A percentile compares a stretch with the other conserved stretches of the same genome.
Evolutionary conservation across 257 asterid genomes (phyloP).

Genomic region (Petunia secreta): DNA sequence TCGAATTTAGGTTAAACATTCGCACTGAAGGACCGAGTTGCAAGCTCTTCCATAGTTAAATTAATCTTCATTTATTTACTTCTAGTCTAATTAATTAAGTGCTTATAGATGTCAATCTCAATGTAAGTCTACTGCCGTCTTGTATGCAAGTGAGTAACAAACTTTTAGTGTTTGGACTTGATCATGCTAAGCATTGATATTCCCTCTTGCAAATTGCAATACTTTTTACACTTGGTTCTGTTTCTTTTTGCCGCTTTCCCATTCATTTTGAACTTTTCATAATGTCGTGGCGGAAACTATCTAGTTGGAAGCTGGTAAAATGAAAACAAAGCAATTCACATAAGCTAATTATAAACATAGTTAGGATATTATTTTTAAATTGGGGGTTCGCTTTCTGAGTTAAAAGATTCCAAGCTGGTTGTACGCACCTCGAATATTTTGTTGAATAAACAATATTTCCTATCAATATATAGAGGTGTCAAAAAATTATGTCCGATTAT

Average conservation of each 20-base stretch:
- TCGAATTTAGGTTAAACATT: too few relatives aligned
- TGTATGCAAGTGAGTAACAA: neutral
- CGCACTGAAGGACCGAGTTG: neutral
- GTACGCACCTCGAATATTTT: too few relatives aligned
- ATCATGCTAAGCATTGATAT: neutral
- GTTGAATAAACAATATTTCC: too few relatives aligned
- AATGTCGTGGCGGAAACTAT: neutral
- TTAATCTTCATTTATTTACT: neutral
- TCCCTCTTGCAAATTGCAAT: neutral
- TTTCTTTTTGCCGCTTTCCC: slow-evolving; percentile 11
- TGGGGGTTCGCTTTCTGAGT: neutral
- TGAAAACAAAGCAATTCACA: neutral
- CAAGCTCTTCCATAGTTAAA: neutral
- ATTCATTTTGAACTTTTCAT: neutral
- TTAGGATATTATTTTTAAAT: neutral
- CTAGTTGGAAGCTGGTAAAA: neutral
- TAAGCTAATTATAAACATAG: neutral
- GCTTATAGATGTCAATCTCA: slow-evolving; percentile 11
- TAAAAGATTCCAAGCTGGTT: neutral
- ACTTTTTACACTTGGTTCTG: neutral
- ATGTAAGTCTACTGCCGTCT: slow-evolving; percentile 17
- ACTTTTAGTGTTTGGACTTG: neutral
- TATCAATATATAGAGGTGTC: too few relatives aligned
- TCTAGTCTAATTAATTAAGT: neutral
- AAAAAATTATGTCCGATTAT: too few relatives aligned